Evolutionary conservation across 768 basidiomycete genomes (phyloP).

Genomic region (Naematelia aurantialba): DNA sequence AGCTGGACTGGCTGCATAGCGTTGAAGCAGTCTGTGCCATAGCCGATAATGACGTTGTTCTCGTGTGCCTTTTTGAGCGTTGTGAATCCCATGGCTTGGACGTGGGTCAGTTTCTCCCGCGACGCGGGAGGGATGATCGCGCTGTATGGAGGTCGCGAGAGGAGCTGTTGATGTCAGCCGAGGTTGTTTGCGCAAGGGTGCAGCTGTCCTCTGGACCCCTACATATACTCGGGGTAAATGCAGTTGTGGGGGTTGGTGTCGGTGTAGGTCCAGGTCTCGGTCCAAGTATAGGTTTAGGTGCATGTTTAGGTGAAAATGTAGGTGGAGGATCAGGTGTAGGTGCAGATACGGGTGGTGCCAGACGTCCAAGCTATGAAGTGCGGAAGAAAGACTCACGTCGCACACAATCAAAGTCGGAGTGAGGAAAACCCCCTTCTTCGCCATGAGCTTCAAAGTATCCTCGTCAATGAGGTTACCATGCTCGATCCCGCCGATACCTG

Average conservation of each 20-base stretch:
- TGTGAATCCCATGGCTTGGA: conserved; percentile 20
- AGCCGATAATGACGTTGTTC: conserved; percentile 22
- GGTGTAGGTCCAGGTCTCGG: too few relatives aligned
- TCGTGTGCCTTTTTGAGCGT: conserved; percentile 27
- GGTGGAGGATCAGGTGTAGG: too few relatives aligned
- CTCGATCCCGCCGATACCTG: conserved; percentile 28
- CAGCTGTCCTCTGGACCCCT: too few relatives aligned
- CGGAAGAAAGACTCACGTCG: conserved; percentile 22
- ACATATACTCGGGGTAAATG: too few relatives aligned
- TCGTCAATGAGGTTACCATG: conserved; percentile 31
- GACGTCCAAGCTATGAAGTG: too few relatives aligned
- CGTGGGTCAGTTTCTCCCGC: conserved; percentile 19
- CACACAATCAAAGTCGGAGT: conserved; percentile 32
- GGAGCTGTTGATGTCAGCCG: conserved; percentile 6
- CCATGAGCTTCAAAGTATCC: conserved; percentile 23
- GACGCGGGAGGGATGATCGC: conserved; percentile 17
- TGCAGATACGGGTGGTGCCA: too few relatives aligned
- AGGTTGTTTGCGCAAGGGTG: not conserved
- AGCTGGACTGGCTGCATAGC: conserved; percentile 24
- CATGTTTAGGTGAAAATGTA: not conserved
- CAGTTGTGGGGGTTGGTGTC: too few relatives aligned
- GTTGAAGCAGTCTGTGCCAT: conserved; percentile 22
- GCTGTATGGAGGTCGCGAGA: conserved; percentile 20
- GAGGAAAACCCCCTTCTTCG: conserved; percentile 25
- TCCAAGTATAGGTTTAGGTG: too few relatives aligned